Base-by-base conservation (phyloP, 495 filamentous ascomycete genomes). In the Tuber aestivum region DNA sequence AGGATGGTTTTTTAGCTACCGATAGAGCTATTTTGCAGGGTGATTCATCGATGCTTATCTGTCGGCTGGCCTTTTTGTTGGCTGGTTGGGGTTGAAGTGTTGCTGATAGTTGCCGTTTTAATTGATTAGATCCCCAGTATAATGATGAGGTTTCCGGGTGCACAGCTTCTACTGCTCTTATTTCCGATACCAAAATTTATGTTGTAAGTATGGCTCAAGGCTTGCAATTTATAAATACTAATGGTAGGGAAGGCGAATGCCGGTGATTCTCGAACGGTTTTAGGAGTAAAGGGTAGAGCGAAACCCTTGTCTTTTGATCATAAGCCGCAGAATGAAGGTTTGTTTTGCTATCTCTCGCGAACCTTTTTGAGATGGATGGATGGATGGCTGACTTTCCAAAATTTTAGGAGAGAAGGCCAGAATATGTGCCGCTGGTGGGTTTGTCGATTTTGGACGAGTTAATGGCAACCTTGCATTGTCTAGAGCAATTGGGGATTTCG, bases 401-500 rank as follows among this genome's bases (percentile, higher is more conserved):
- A 79, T 79, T 65, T 65, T 83, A 97, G 94, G 91, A 84, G 95
- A 99, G 85, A 98, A 97, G 86, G 94, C 95, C 70, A 88, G 95
- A 83, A 99, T 99, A 83, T 92, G 89, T 79, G 95, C 95, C 45
- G 95, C 95, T 5, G 95, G 95, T 81, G 95, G 95, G 69, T 99
- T 99, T 82, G 95, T 99, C 80, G 95, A 99, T 85, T 99, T 98
- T 82, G 95, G 94, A 71, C 92, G 95, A 82, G 95, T 99, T 78
- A 99, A 99, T 84, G 95, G 95, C 80, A 99, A 99, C 83, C 90
- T 99, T 70, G 95, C 95, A n/a, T 87, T 99, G 56, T 98, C 96
- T 70, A 91, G 95, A 83, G 95, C 95, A 78, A 97, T 99, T 82
- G 95, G 95, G 78, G 95, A 99, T 86, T 99, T 99, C 82, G 95